A percentile compares a stretch with the other conserved stretches of the same genome.
Evolutionary conservation across 202 grass and related monocot species (phyloP).

Genomic region (Brachypodium distachyon): DNA sequence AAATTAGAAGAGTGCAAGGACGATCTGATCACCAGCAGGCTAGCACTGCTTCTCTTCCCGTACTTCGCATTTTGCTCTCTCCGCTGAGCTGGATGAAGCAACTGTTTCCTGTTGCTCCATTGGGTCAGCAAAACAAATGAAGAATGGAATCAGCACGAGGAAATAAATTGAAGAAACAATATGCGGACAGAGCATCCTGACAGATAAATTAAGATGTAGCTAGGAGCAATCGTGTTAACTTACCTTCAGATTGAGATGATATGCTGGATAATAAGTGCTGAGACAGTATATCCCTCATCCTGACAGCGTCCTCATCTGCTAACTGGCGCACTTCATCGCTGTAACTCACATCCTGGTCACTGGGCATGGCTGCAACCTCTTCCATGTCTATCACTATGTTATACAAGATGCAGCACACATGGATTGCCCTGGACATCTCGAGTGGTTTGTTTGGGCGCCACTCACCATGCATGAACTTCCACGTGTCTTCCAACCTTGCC

Average conservation of each 20-base stretch:
- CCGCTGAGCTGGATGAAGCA: no score
- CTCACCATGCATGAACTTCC: slow-evolving; percentile 70
- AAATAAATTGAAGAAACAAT: slow-evolving; percentile 13
- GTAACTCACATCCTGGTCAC: slow-evolving; percentile 39
- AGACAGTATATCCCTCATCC: slow-evolving; percentile 40
- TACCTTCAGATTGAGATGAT: not conserved
- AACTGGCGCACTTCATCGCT: slow-evolving; percentile 37
- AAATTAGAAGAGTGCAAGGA: no score
- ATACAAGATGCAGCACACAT: slow-evolving; percentile 59
- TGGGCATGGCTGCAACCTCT: slow-evolving; percentile 14
- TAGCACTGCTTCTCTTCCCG: no score
- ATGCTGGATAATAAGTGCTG: slow-evolving; percentile 26
- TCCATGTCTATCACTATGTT: slow-evolving; percentile 61
- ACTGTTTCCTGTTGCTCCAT: no score
- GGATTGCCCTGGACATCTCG: slow-evolving; percentile 50
- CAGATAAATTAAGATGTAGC: not conserved
- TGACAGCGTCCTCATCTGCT: slow-evolving; percentile 34
- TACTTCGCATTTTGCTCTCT: no score
- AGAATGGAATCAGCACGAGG: no score
- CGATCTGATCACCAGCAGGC: no score
- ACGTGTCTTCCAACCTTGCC: slow-evolving; percentile 58
- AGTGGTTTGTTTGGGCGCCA: slow-evolving; percentile 59
- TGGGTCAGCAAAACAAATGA: no score
- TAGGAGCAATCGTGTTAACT: not conserved
- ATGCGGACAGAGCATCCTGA: slow-evolving; percentile 26